Base-by-base conservation (phyloP, 805 yeast species). In the Kodamaea laetipori region DNA sequence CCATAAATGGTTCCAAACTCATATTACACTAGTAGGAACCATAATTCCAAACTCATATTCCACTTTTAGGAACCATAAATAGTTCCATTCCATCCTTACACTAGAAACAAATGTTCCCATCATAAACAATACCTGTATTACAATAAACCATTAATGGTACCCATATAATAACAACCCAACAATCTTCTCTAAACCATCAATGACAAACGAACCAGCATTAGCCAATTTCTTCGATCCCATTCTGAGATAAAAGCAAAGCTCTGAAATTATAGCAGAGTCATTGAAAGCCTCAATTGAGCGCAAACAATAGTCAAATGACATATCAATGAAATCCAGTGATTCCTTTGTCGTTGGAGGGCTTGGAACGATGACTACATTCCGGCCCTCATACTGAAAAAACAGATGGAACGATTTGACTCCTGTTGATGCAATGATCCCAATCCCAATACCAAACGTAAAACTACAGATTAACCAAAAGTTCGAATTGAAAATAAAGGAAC, bases 381-480 rank as follows among this genome's bases (percentile, higher is more conserved):
- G 24, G n/a, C 25, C 32, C 17, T 17, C 37, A 8, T 17, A 12
- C 3, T 24, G 37, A 23, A 39, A 18, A 4, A 25, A n/a, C 27
- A 18, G 30, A 4, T 30, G 8, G 13, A 33, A 16, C 12, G 36
- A 28, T 6, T 31, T 30, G 19, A 26, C 30, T n/a, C 36, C 36
- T 24, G 34, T 41, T 9, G 45, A 13, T 16, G 39, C 37, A 38
- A 42, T 16, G 16, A 42, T 44, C 1, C 75, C 74, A 13, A 70
- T 51, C 1, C 73, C 70, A 26, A 69, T 52, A 1, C 74, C 74
- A 16, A 68, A 21, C 1, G 69, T 51, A 45, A 69, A 67, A 43
- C 70, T 56, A 38, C 64, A 66, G 4, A 67, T 17, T 8, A 66
- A 19, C 58, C 64, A 61, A 6, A 57, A 38, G 6, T 43, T 38